Conservation (phyloP, 371 early-diverging fungal species). For the Rhizomucor miehei region DNA sequence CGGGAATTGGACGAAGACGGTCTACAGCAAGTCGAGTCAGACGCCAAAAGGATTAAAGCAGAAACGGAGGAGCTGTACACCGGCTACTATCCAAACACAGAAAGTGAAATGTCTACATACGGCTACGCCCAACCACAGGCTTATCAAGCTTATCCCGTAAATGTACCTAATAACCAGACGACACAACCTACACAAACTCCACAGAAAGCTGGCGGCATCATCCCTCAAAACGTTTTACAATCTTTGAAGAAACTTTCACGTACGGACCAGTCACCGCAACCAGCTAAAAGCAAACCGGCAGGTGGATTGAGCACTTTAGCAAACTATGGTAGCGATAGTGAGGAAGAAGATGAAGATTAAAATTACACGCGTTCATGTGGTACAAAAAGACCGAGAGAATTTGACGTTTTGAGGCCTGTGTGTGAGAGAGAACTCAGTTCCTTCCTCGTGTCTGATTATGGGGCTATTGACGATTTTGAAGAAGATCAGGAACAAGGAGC, state of each 20-base stretch:
- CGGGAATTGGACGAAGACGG: slow-evolving; percentile 40
- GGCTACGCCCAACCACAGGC: slow-evolving; percentile 19
- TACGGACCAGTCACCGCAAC: slow-evolving; percentile 1
- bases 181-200: slow-evolving; percentile 5
- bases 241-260: slow-evolving; percentile 29
- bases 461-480: slow-evolving; percentile 93
- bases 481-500: slow-evolving; percentile 82
- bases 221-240: slow-evolving; percentile 33
- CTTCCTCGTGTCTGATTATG: slow-evolving; percentile 50
- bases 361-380: no score
- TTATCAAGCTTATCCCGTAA: slow-evolving; percentile 4
- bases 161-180: not conserved
- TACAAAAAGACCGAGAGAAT: no score
- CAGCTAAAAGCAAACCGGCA: slow-evolving; percentile 4
- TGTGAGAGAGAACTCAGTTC: not conserved
- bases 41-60: slow-evolving; percentile 35
- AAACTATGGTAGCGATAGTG: slow-evolving; percentile 48
- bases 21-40: slow-evolving; percentile 31
- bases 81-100: slow-evolving; percentile 5
- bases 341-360: slow-evolving; percentile 17
- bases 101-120: slow-evolving; percentile 17
- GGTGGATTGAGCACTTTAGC: slow-evolving; percentile 27
- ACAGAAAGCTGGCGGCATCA: slow-evolving; percentile 30
- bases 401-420: no score
- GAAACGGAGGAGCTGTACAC: slow-evolving; percentile 19